Evolutionary conservation across 306 rosid genomes (phyloP).

Genomic region (Cicer judaicum): DNA sequence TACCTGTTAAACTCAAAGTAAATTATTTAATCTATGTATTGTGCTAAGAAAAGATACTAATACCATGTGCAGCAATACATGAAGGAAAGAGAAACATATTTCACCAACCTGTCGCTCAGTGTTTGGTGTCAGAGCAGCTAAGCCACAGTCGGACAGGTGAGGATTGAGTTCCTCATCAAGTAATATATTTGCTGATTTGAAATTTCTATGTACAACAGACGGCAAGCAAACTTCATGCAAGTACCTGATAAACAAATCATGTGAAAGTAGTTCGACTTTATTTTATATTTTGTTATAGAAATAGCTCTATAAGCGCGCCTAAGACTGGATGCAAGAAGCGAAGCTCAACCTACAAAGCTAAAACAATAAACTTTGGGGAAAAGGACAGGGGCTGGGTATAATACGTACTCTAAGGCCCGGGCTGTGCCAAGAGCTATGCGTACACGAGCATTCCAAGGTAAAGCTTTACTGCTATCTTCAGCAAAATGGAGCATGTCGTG

Average conservation of each 20-base stretch:
- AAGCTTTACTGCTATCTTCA: conserved; percentile 73
- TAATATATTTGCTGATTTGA: conserved; percentile 94
- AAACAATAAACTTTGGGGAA: conserved; percentile 6
- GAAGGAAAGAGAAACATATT: conserved; percentile 28
- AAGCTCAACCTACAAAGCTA: conserved; percentile 27
- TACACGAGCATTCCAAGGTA: conserved; percentile 97
- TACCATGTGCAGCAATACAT: conserved; percentile 8
- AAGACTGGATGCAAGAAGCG: conserved; percentile 4
- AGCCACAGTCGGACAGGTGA: conserved; percentile 86
- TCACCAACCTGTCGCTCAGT: conserved; percentile 77
- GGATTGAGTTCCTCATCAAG: conserved; percentile 96
- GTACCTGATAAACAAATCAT: conserved; percentile 66
- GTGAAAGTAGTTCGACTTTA: background rate
- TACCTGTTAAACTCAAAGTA: conserved; percentile 61
- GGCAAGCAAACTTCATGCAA: conserved; percentile 99
- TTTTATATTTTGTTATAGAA: too few species aligned
- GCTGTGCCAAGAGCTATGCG: conserved; percentile 97
- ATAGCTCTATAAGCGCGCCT: too few species aligned
- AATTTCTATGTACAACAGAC: conserved; percentile 93
- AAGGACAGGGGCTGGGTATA: background rate
- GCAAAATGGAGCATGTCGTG: conserved; percentile 92
- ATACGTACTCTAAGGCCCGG: conserved; percentile 93
- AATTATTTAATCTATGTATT: conserved; percentile 17
- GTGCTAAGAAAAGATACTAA: conserved; percentile 10
- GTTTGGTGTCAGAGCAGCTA: conserved; percentile 87